A percentile compares a stretch with the other conserved stretches of the same genome.
These are phyloP conservation scores for Tricholoma bakamatsutake DNA, from an alignment of 768 basidiomycete species.

Conservation along the genomic window DNA sequence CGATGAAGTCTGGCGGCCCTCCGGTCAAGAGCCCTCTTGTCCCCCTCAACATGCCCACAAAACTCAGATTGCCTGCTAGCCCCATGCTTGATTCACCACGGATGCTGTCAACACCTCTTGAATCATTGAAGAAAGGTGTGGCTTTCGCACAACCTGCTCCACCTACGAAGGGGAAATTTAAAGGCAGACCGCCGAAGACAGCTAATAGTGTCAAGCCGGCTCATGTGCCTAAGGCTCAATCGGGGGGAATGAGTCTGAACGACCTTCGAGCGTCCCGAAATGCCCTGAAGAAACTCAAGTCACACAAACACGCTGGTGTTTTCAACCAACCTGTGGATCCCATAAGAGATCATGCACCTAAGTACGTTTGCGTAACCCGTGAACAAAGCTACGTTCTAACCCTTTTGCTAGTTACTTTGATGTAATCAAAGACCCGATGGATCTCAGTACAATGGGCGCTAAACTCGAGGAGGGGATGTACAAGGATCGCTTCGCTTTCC, in stretches of 20 bases:
- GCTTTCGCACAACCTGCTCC: conserved; percentile 30
- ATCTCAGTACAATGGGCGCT: conserved; percentile 80
- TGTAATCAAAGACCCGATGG: conserved; percentile 91
- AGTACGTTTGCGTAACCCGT: conserved; percentile 41
- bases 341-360: conserved; percentile 84
- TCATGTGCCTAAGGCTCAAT: conserved; percentile 63
- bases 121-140: conserved; percentile 29
- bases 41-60: conserved; percentile 38
- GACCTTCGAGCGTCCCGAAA: conserved; percentile 74
- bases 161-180: conserved; percentile 25
- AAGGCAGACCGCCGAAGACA: conserved; percentile 19
- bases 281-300: conserved; percentile 72
- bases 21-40: conserved; percentile 36
- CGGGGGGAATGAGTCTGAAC: conserved; percentile 67
- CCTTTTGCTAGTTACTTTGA: conserved; percentile 69
- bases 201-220: conserved; percentile 32
- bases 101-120: conserved; percentile 25
- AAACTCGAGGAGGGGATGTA: conserved; percentile 88
- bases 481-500: conserved; percentile 76
- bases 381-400: conserved; percentile 8
- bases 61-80: conserved; percentile 50
- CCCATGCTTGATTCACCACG: conserved; percentile 24
- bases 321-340: conserved; percentile 95
- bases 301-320: conserved; percentile 64
- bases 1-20: conserved; percentile 32